phyloP scores from a whole-genome alignment of 1,284 basidiomycete genomes.

The Cryptococcus sp. region DNA sequence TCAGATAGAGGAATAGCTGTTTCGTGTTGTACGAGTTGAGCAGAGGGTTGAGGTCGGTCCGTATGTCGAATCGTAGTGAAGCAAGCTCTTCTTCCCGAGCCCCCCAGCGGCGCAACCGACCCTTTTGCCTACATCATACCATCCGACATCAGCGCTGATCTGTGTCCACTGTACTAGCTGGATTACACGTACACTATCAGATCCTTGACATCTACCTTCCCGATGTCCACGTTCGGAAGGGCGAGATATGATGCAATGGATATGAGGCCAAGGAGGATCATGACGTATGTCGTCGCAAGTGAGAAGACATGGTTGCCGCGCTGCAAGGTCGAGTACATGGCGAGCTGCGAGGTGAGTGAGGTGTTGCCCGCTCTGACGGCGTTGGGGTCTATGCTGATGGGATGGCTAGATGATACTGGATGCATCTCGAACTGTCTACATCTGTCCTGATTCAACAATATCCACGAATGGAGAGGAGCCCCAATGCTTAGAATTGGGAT shows the following conservation, averaged over 20 bases:
- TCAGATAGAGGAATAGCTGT: slow-evolving; percentile 54
- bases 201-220: slow-evolving; percentile 45
- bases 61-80: slow-evolving; percentile 49
- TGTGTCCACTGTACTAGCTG: not conserved
- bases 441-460: not conserved
- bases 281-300: slow-evolving; percentile 49
- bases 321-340: slow-evolving; percentile 52
- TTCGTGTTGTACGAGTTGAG: slow-evolving; percentile 55
- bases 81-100: slow-evolving; percentile 49
- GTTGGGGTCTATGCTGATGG: not conserved
- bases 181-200: slow-evolving; percentile 47
- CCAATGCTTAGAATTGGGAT: slow-evolving; percentile 6
- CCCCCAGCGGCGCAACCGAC: slow-evolving; percentile 40
- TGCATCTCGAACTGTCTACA: not conserved
- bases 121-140: slow-evolving; percentile 30
- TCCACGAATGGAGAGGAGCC: not conserved
- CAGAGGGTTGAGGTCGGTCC: slow-evolving; percentile 49
- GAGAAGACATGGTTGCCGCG: slow-evolving; percentile 52
- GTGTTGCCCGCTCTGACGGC: not conserved
- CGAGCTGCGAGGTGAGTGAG: not conserved
- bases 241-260: slow-evolving; percentile 45
- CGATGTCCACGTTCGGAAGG: slow-evolving; percentile 37
- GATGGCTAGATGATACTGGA: not conserved
- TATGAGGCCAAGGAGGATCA: slow-evolving; percentile 51
- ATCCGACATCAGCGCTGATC: not conserved